These are phyloP conservation scores for Dianthus caryophyllus DNA, from an alignment of 148 eudicot species.

Conservation along the genomic window DNA sequence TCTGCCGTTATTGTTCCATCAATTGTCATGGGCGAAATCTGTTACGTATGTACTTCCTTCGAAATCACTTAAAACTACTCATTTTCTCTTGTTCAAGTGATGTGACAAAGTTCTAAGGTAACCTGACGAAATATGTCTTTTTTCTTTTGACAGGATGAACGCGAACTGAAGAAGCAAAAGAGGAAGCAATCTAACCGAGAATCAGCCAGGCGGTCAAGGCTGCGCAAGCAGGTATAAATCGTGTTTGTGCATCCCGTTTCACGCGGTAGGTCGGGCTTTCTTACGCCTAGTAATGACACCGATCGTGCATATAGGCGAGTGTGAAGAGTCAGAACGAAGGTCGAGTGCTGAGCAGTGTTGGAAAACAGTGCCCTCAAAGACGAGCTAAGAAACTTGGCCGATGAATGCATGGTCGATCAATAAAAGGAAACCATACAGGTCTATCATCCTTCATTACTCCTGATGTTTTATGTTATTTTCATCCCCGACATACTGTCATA, in stretches of 20 bases:
- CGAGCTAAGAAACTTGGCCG: conserved; percentile 61
- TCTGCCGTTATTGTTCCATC: conserved; percentile 37
- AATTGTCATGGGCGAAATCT: conserved; percentile 37
- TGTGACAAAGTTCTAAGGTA: neutral
- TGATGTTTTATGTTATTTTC: neutral
- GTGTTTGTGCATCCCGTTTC: too few relatives aligned
- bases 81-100: neutral
- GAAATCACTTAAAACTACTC: neutral
- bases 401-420: conserved; percentile 65
- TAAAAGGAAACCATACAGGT: conserved; percentile 71
- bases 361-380: conserved; percentile 63
- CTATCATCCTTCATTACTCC: conserved; percentile 5
- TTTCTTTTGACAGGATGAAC: conserved; percentile 62
- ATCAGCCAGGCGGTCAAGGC: conserved; percentile 96
- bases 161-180: conserved; percentile 83
- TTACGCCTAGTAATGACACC: conserved; percentile 5
- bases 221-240: conserved; percentile 87
- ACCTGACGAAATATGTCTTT: too few relatives aligned
- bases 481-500: too few relatives aligned
- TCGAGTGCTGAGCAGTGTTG: conserved; percentile 49
- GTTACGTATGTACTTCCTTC: conserved; percentile 29
- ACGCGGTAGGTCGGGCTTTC: too few relatives aligned
- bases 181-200: conserved; percentile 95
- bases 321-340: conserved; percentile 78
- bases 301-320: conserved; percentile 49